Percentiles rank a stretch among this genome's conserved stretches.
Conservation (phyloP, 176 grass and related monocot genomes). For the Typha latifolia region DNA sequence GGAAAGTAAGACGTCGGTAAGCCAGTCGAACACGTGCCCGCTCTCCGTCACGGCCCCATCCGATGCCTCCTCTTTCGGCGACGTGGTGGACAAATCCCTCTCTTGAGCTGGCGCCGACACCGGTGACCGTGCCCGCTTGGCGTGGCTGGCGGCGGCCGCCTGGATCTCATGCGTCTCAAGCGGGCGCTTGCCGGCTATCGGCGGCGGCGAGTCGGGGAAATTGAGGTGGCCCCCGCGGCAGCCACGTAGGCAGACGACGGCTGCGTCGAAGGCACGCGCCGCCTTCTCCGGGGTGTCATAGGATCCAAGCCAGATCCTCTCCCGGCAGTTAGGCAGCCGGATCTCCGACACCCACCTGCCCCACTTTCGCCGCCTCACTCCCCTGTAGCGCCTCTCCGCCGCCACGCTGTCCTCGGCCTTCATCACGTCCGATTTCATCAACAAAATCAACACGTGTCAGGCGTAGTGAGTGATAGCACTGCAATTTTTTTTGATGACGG, state of each 20-base stretch:
- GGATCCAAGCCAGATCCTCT: conserved; percentile 1
- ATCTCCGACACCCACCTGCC: conserved; percentile 7
- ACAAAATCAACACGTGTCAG: neutral
- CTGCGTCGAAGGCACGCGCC: conserved; percentile 1
- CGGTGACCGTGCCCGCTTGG: neutral
- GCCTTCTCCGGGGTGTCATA: conserved; percentile 8
- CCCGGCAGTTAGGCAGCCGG: conserved; percentile 5
- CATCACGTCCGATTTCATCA: neutral
- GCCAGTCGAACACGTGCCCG: neutral
- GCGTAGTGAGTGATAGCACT: no score
- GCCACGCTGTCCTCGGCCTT: neutral
- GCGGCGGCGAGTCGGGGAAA: neutral
- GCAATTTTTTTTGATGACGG: no score
- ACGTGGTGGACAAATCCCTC: neutral
- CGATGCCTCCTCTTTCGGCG: neutral
- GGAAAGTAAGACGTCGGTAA: neutral
- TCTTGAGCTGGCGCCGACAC: neutral
- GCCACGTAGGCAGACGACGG: conserved; percentile 2
- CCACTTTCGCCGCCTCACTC: conserved; percentile 6
- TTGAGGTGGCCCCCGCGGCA: neutral
- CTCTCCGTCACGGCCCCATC: neutral
- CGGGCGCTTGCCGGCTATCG: neutral
- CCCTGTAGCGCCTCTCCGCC: neutral
- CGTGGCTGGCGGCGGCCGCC: conserved; percentile 2
- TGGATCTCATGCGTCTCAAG: neutral